A percentile compares a stretch with the other conserved stretches of the same genome.
phyloP scores from a whole-genome alignment of 257 asterid genomes.

The Fraxinus americana region DNA sequence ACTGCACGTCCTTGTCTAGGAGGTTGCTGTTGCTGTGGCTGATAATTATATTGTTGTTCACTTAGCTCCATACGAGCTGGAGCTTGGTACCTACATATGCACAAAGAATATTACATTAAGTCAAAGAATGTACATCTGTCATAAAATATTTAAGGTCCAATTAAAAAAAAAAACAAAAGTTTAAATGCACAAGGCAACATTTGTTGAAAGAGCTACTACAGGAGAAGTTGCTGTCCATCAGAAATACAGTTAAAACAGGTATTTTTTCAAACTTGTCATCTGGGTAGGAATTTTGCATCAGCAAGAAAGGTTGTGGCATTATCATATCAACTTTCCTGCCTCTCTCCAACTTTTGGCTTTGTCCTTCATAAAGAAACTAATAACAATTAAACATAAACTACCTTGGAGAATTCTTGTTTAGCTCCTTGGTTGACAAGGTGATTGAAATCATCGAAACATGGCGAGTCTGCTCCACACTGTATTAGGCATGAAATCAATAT shows the following conservation, averaged over 20 bases:
- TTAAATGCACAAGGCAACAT: neutral
- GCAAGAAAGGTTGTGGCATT: neutral
- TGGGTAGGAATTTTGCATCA: neutral
- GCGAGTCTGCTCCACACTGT: conserved; percentile 98
- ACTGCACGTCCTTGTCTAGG: conserved; percentile 66
- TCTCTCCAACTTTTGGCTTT: neutral
- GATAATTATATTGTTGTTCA: conserved; percentile 59
- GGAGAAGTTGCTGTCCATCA: neutral
- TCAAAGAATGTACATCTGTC: neutral
- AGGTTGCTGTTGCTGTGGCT: conserved; percentile 42
- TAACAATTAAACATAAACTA: conserved; percentile 26
- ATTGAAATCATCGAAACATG: conserved; percentile 95
- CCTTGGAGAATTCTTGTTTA: conserved; percentile 92
- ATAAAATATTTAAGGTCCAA: neutral
- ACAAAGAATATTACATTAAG: neutral
- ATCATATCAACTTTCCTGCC: neutral
- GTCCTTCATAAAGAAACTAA: neutral
- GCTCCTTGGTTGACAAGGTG: conserved; percentile 76
- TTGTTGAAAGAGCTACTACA: neutral
- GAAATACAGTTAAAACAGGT: neutral
- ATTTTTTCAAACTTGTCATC: neutral
- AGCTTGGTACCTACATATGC: conserved; percentile 71
- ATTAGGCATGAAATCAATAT: conserved; percentile 21
- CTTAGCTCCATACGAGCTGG: conserved; percentile 60
- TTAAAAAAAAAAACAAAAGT: neutral